Percentiles rank a stretch among this genome's conserved stretches.
phyloP scores from a whole-genome alignment of 768 basidiomycete genomes.

The Daedaleopsis nitida region DNA sequence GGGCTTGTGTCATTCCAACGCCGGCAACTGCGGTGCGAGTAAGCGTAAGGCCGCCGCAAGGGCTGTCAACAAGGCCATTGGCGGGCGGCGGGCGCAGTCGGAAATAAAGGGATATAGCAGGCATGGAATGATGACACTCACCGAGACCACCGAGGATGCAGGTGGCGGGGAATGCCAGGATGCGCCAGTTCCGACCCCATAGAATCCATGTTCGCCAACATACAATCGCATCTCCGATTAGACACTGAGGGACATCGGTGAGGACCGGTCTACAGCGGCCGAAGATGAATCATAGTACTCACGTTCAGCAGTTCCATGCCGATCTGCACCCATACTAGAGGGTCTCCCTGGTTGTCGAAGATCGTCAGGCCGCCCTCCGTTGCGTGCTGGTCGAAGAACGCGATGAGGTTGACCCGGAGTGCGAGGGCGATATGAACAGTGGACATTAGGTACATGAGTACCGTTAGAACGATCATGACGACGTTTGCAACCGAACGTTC shows the following conservation, averaged over 20 bases:
- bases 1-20: neutral
- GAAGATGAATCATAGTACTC: neutral
- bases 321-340: neutral
- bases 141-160: neutral
- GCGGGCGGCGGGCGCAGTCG: no score
- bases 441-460: conserved; percentile 1
- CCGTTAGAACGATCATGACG: neutral
- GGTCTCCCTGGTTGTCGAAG: neutral
- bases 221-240: no score
- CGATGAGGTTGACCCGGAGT: neutral
- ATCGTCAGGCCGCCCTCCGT: neutral
- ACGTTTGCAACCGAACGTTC: neutral
- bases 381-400: conserved; percentile 5
- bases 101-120: neutral
- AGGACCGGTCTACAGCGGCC: no score
- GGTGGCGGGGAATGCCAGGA: neutral
- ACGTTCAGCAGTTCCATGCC: conserved; percentile 4
- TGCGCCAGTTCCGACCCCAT: neutral
- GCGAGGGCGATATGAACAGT: neutral
- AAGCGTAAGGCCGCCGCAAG: no score
- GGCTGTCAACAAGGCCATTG: no score
- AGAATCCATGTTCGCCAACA: conserved; percentile 3
- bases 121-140: neutral
- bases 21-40: neutral
- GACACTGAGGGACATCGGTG: no score